Evolutionary conservation across 805 yeast species (phyloP).

Genomic region (Zygosaccharomyces bisporus): DNA sequence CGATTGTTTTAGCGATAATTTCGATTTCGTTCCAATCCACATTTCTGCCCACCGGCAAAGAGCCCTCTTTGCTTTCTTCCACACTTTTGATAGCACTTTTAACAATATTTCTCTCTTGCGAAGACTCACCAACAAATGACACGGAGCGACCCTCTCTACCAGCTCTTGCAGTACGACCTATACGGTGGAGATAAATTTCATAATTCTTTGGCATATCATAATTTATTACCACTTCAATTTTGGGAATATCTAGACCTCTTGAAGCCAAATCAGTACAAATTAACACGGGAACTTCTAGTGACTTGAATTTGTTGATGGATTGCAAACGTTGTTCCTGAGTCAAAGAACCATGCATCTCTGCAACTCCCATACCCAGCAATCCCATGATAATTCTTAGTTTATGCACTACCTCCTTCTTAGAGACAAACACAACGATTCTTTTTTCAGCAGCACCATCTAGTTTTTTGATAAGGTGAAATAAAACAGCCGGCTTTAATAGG

Average conservation of each 20-base stretch:
- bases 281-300: conserved; percentile 76
- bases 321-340: conserved; percentile 90
- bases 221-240: conserved; percentile 90
- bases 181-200: conserved; percentile 92
- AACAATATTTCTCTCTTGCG: conserved; percentile 87
- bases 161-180: conserved; percentile 99
- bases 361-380: conserved; percentile 67
- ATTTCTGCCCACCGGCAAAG: conserved; percentile 76
- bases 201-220: conserved; percentile 93
- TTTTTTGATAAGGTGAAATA: conserved; percentile 65
- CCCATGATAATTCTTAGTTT: conserved; percentile 73
- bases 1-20: conserved; percentile 57
- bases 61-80: conserved; percentile 41
- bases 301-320: conserved; percentile 78
- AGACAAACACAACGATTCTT: conserved; percentile 84
- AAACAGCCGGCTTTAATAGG: conserved; percentile 72
- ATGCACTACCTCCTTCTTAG: conserved; percentile 90
- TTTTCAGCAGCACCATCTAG: conserved; percentile 59
- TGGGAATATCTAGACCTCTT: conserved; percentile 98
- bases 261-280: conserved; percentile 98
- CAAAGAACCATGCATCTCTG: conserved; percentile 79
- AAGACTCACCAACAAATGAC: conserved; percentile 87
- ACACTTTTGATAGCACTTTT: conserved; percentile 79
- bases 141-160: conserved; percentile 94
- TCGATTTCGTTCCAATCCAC: conserved; percentile 90